Evolutionary conservation across 1,284 basidiomycete genomes (phyloP).

Genomic region (Trametes versicolor): DNA sequence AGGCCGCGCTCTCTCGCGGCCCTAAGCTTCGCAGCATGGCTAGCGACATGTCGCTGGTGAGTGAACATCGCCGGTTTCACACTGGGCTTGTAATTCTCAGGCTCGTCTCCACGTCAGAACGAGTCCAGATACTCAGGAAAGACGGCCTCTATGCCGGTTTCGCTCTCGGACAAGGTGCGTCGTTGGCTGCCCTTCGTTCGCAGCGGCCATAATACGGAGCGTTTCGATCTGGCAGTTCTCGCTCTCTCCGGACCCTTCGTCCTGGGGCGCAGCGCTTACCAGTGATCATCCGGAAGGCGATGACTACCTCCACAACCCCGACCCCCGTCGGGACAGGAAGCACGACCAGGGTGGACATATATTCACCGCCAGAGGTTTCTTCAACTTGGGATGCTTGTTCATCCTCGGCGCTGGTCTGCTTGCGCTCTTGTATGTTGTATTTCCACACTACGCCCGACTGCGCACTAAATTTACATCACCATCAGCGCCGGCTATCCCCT

Average conservation of each 20-base stretch:
- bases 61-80: conserved; percentile 28
- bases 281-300: conserved; percentile 68
- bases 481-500: conserved; percentile 85
- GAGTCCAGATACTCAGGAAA: conserved; percentile 54
- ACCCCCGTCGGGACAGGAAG: conserved; percentile 76
- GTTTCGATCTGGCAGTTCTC: conserved; percentile 61
- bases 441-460: not conserved
- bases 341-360: conserved; percentile 70
- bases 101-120: conserved; percentile 44
- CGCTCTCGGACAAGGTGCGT: conserved; percentile 51
- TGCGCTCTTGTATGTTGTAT: conserved; percentile 72
- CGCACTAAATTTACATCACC: not conserved
- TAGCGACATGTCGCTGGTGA: conserved; percentile 56
- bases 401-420: conserved; percentile 71
- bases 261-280: conserved; percentile 76
- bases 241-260: conserved; percentile 74
- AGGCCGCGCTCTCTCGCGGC: conserved; percentile 55
- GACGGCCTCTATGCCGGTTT: conserved; percentile 39
- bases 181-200: not conserved
- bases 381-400: conserved; percentile 81
- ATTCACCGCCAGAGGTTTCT: conserved; percentile 77
- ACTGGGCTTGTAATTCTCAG: conserved; percentile 6
- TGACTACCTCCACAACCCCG: conserved; percentile 80
- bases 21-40: conserved; percentile 49
- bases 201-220: not conserved